Base-by-base conservation (phyloP, 1,284 basidiomycete species). In the Porogramme epimiltina region DNA sequence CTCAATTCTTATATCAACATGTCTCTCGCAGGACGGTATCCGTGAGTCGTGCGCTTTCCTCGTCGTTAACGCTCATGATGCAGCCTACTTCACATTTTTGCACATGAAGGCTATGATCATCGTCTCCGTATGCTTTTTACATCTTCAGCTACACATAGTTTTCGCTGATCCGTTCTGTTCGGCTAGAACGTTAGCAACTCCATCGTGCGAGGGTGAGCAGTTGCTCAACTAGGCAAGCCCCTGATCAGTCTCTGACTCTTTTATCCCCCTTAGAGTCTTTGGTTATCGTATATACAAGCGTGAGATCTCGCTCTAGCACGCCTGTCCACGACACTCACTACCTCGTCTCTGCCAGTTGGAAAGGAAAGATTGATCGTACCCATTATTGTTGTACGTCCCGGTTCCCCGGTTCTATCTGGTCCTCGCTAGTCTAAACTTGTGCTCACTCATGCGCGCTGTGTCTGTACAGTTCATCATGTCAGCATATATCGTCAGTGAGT, bases 161-260 rank as follows among this genome's bases (percentile, higher is more conserved):
- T 15, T 2, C 4, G 15, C 24, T 5, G 25, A 19, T 43, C 16
- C 16, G 9, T 8, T 5, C n/a, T 9, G n/a, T n/a, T n/a, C 28
- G 18, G n/a, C 16, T 20, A 63, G 62, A 63, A 58, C 19, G 11
- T 54, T 20, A 63, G 60, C 42, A 63, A 63, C 38, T 52, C 45
- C 18, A 59, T 63, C 25, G 58, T 63, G 2, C 56, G 62, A 25
- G 55, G 45, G 62, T 63, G 23, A 45, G 58, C 48, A n/a, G 28
- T 31, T 15, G 3, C 2, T 3, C 24, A 13, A 4, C 2, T 10
- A 2, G n/a, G 13, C 8, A 22, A n/a, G n/a, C n/a, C n/a, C n/a
- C n/a, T n/a, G n/a, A n/a, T n/a, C n/a, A n/a, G n/a, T n/a, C n/a
- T n/a, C n/a, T n/a, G n/a, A 8, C 8, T 8, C 28, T 1, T 36